Evolutionary conservation across 345 rosid species (phyloP).

Genomic region (Camelina hispida): DNA sequence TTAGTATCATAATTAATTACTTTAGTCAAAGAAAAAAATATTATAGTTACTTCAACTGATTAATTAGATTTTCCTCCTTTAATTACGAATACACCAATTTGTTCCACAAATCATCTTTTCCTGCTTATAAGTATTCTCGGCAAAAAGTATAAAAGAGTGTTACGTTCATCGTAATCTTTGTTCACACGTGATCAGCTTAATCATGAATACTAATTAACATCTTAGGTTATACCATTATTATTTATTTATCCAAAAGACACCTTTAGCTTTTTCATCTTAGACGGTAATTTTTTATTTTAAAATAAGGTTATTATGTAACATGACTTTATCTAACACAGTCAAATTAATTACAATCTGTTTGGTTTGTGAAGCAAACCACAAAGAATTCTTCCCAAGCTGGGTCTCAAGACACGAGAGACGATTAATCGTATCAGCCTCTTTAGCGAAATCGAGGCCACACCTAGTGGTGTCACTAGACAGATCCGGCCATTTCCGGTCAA

Average conservation of each 20-base stretch:
- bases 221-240: background rate
- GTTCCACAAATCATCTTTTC: background rate
- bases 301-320: background rate
- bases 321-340: conserved; percentile 21
- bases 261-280: background rate
- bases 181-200: conserved; percentile 16
- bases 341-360: conserved; percentile 6
- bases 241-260: background rate
- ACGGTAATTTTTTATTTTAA: background rate
- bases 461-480: conserved; percentile 81
- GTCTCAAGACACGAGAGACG: conserved; percentile 66
- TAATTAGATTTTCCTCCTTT: conserved; percentile 6
- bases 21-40: background rate
- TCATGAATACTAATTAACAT: conserved; percentile 18
- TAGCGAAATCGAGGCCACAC: conserved; percentile 44
- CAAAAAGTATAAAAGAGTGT: background rate
- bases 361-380: conserved; percentile 35
- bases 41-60: conserved; percentile 13
- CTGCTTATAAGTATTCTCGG: background rate
- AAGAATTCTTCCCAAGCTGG: conserved; percentile 71
- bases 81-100: background rate
- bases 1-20: conserved; percentile 6
- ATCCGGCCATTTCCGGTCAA: conserved; percentile 61
- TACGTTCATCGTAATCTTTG: conserved; percentile 8
- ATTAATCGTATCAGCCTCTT: conserved; percentile 54